Percentiles rank a stretch among this genome's conserved stretches.
Evolutionary conservation across 2,329 filamentous ascomycete species (phyloP).

Genomic region (Lecanicillium sp.): DNA sequence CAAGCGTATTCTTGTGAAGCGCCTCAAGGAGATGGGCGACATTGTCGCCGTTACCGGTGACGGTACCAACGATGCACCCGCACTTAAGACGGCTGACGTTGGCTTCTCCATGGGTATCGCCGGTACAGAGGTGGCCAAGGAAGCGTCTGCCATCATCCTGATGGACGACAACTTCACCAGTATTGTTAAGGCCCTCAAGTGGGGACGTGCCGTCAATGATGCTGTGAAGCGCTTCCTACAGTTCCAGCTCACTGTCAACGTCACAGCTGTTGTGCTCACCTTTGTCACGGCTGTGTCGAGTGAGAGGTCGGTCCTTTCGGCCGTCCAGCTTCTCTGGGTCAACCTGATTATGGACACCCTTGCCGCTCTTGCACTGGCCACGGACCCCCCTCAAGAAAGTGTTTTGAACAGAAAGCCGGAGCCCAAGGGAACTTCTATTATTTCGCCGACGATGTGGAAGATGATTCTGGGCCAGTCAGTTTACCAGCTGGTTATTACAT

Average conservation of each 20-base stretch:
- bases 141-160: constrained; percentile 75
- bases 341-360: constrained; percentile 98
- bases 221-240: constrained; percentile 70
- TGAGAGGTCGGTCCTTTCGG: constrained; percentile 64
- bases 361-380: constrained; percentile 79
- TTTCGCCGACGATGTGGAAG: constrained; percentile 96
- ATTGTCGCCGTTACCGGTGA: constrained; percentile 79
- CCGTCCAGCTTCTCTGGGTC: constrained; percentile 90
- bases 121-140: constrained; percentile 76
- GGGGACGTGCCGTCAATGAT: constrained; percentile 71
- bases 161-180: constrained; percentile 86
- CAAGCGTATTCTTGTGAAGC: constrained; percentile 64
- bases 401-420: constrained; percentile 70
- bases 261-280: constrained; percentile 79
- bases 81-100: constrained; percentile 72
- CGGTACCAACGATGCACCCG: constrained; percentile 76
- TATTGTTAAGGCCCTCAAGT: constrained; percentile 77
- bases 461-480: constrained; percentile 94
- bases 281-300: constrained; percentile 80
- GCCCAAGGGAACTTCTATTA: constrained; percentile 49
- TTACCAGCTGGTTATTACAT: constrained; percentile 74
- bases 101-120: constrained; percentile 83
- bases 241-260: constrained; percentile 80
- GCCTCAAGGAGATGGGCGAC: constrained; percentile 63
- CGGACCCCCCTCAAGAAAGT: constrained; percentile 76